Evolutionary conservation across 2,329 filamentous ascomycete species (phyloP).

Genomic region (Helotiales sp.): DNA sequence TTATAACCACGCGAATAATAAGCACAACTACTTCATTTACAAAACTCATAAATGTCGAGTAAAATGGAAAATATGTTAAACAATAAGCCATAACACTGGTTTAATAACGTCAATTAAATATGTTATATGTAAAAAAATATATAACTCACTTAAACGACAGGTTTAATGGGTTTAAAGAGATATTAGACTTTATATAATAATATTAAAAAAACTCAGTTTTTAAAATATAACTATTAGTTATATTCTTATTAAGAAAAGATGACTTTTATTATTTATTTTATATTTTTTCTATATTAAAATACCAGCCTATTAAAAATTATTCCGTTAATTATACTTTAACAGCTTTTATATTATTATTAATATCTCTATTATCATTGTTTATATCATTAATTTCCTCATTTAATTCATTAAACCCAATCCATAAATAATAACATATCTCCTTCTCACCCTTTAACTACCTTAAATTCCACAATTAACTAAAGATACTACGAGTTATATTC

Average conservation of each 20-base stretch:
- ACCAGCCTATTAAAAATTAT: not conserved
- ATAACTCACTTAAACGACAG: not conserved
- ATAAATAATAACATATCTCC: too few relatives aligned
- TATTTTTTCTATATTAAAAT: not conserved
- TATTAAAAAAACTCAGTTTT: not conserved
- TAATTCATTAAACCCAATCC: too few relatives aligned
- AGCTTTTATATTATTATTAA: not conserved
- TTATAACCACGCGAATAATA: too few relatives aligned
- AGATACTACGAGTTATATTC: slow-evolving; percentile 42
- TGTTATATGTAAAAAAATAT: not conserved
- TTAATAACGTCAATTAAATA: not conserved
- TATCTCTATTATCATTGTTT: too few relatives aligned
- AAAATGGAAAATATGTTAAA: too few relatives aligned
- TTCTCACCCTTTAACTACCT: slow-evolving; percentile 36
- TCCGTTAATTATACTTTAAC: not conserved
- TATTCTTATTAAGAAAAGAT: not conserved
- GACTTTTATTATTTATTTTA: not conserved
- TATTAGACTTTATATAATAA: not conserved
- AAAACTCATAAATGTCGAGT: not conserved
- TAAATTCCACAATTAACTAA: slow-evolving; percentile 40
- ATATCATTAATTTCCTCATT: too few relatives aligned
- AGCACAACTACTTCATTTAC: not conserved
- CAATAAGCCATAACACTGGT: too few relatives aligned
- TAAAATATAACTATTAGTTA: not conserved
- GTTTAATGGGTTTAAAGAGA: not conserved